Evolutionary conservation across 192 early-diverging fungal species (phyloP), one percentile per base, ranked within the genome.

Genomic region (Allomyces javanicus): DNA sequence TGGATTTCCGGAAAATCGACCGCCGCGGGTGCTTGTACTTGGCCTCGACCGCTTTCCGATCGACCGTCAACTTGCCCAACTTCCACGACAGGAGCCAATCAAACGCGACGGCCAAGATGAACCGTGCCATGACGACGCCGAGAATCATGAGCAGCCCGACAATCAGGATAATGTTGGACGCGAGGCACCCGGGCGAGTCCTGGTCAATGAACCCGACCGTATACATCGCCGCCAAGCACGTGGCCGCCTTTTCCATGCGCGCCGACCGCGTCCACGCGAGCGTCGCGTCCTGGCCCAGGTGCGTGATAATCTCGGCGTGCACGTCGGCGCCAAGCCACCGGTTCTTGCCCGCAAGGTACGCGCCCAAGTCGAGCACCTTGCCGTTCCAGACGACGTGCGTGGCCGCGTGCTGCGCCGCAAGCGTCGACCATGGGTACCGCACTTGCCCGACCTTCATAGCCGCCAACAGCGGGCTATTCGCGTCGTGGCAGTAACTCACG

Each of bases 351-450:
- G 12, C 2, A 12, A 58, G 50, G 17, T 58, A 58, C 40, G 78
- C 77, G n/a, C 79, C 79, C 64, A 90, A 70, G 67, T 90, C 88
- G 63, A 90, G 69, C 6, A 90, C 86, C 24, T 79, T 78, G 19
- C 86, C 88, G 66, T 88, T 83, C 69, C 87, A 75, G 23, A 90
- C 88, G 73, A 88, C 77, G 65, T 69, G 85, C 65, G 84, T 72
- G 33, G 24, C 4, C 17, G 74, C 24, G 44, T 78, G 67, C 17
- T 66, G 83, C 22, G 63, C 25, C 9, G 65, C 67, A 10, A 90
- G 70, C 62, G 86, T 77, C 61, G 68, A 67, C 88, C 88, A 90
- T 68, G 85, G 84, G 70, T 77, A 88, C 26, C 86, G 86, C 25
- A 85, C 70, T 62, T 73, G 27, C 0, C 7, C 7, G 1, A 19